Evolutionary conservation across 2,329 filamentous ascomycete species (phyloP).

Genomic region (Graphiopsis chlorocephala): DNA sequence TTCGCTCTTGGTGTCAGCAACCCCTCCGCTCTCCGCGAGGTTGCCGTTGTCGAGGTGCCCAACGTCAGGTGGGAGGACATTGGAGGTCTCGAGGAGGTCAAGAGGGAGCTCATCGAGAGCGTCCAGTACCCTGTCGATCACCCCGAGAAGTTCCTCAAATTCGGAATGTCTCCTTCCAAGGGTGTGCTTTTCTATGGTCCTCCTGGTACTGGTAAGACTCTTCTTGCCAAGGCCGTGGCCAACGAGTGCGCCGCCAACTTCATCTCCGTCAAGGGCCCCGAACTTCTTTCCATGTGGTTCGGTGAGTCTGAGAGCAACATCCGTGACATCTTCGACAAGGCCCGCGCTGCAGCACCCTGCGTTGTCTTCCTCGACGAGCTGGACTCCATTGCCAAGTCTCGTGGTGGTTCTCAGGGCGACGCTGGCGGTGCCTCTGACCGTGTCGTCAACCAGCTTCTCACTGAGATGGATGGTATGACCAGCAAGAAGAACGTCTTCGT

Average conservation of each 20-base stretch:
- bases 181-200: slow-evolving; percentile 99
- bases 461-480: slow-evolving; percentile 99
- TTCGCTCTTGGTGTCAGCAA: slow-evolving; percentile 98
- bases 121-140: slow-evolving; percentile 99
- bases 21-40: slow-evolving; percentile 96
- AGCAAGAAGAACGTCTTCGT: slow-evolving; percentile 99
- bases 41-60: slow-evolving; percentile 97
- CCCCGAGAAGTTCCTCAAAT: slow-evolving; percentile 99
- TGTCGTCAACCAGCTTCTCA: slow-evolving; percentile 99
- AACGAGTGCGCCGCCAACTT: slow-evolving; percentile 99
- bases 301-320: slow-evolving; percentile 99
- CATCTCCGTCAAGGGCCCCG: slow-evolving; percentile 98
- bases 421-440: slow-evolving; percentile 97
- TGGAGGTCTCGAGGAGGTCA: slow-evolving; percentile 95
- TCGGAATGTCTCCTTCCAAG: slow-evolving; percentile 93
- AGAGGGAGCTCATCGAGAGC: slow-evolving; percentile 98
- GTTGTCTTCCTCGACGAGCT: slow-evolving; percentile 98
- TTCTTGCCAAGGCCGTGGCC: slow-evolving; percentile 98
- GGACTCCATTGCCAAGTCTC: slow-evolving; percentile 98
- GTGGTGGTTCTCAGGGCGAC: slow-evolving; percentile 93
- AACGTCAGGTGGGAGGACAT: slow-evolving; percentile 99
- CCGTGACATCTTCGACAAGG: slow-evolving; percentile 99
- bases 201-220: slow-evolving; percentile 99
- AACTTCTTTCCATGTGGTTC: slow-evolving; percentile 99
- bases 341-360: slow-evolving; percentile 93